Conservation (phyloP, 805 yeast genomes). For the Candida palmyrensis region DNA sequence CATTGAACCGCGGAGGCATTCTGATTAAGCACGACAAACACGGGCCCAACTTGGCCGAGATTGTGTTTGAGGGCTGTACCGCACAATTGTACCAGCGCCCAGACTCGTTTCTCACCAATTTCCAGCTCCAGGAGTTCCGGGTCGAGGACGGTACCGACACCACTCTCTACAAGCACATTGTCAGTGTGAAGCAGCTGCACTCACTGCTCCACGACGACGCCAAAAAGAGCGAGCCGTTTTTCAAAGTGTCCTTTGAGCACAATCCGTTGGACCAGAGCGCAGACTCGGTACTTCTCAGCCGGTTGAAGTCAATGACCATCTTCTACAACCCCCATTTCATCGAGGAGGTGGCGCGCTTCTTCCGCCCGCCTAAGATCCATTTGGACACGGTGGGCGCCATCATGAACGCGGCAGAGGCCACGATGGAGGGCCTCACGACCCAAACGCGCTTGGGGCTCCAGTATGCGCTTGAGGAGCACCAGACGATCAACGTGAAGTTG, state of each 20-base stretch:
- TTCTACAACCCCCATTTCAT: conserved; percentile 83
- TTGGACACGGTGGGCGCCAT: conserved; percentile 85
- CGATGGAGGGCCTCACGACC: conserved; percentile 83
- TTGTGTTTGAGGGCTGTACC: conserved; percentile 77
- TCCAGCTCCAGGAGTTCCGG: conserved; percentile 73
- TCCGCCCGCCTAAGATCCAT: conserved; percentile 82
- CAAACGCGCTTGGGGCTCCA: conserved; percentile 91
- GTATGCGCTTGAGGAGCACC: conserved; percentile 91
- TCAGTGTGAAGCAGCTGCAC: conserved; percentile 68
- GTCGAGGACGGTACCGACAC: conserved; percentile 83
- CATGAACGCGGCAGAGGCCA: conserved; percentile 91
- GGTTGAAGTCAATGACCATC: conserved; percentile 80
- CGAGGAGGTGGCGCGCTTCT: conserved; percentile 69
- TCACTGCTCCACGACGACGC: conserved; percentile 26
- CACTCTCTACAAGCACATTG: conserved; percentile 80
- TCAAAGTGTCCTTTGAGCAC: conserved; percentile 74
- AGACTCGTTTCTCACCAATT: conserved; percentile 66
- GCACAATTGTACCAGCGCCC: conserved; percentile 71
- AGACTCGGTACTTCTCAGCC: conserved; percentile 69
- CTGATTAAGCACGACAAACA: conserved; percentile 44
- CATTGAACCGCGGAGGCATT: conserved; percentile 73
- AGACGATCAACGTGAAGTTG: conserved; percentile 76
- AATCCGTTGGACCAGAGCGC: conserved; percentile 84
- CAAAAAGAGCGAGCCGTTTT: conserved; percentile 55
- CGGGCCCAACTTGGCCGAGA: conserved; percentile 57